These are phyloP conservation scores for Aspergillus sp. DNA, from an alignment of 2,329 filamentous ascomycete genomes.

Conservation along the genomic window DNA sequence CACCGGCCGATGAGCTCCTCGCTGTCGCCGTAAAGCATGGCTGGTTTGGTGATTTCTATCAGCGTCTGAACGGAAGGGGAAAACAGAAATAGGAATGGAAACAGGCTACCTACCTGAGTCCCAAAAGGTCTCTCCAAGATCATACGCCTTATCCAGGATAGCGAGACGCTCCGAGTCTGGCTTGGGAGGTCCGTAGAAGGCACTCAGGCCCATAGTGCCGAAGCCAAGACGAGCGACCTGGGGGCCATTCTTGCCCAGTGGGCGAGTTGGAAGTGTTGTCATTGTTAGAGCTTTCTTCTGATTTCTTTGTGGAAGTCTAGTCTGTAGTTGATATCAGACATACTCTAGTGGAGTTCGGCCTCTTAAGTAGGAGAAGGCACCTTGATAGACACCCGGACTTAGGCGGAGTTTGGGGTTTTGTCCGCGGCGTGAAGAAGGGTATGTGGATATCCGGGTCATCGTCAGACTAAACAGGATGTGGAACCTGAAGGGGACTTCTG, in stretches of 20 bases:
- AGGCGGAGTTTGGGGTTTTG: neutral
- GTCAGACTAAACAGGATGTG: too few relatives aligned
- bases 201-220: conserved; percentile 29
- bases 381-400: neutral
- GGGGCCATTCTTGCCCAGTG: conserved; percentile 28
- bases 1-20: conserved; percentile 52
- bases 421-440: neutral
- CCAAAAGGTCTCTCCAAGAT: conserved; percentile 47
- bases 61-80: too few relatives aligned
- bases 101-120: conserved; percentile 33
- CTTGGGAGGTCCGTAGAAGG: conserved; percentile 29
- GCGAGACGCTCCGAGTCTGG: conserved; percentile 46
- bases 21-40: conserved; percentile 45
- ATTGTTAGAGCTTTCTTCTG: neutral
- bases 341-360: too few relatives aligned
- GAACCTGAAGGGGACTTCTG: too few relatives aligned
- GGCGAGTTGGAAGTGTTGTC: conserved; percentile 21
- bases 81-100: neutral
- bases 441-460: too few relatives aligned
- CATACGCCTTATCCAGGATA: conserved; percentile 47
- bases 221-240: conserved; percentile 28
- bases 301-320: neutral
- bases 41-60: conserved; percentile 3
- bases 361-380: too few relatives aligned
- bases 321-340: too few relatives aligned